Evolutionary conservation across 2,329 filamentous ascomycete species (phyloP), one percentile per base, ranked within the genome.

Genomic region (Claviceps citrina): DNA sequence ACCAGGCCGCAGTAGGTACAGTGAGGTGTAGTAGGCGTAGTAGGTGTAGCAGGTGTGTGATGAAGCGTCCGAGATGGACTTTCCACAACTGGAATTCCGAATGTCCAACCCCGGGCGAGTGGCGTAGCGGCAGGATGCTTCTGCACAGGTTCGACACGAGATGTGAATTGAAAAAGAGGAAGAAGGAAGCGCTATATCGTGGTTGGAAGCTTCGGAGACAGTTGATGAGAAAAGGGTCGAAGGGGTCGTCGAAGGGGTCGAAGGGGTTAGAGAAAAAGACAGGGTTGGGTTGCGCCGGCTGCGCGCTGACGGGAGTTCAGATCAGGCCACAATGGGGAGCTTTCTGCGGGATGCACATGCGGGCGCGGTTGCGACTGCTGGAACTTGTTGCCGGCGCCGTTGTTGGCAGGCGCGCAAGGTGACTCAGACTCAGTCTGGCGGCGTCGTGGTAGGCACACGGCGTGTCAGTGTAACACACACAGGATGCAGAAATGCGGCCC

Each of bases 401-500:
- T 19, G 37, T 26, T 32, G 30, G 37, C 37, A 22, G 26, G 30
- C 16, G 22, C 28, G 37, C 28, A 39, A 10, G 16, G 38, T 39
- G 24, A 39, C 24, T 39, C 31, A 34, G 31, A 2, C 38, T 34
- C n/a, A n/a, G n/a, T n/a, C n/a, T n/a, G n/a, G n/a, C n/a, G 30
- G 38, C 25, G 38, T 8, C 38, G 20, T 22, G 31, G 38, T 28
- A 22, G 38, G 38, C 32, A 31, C 38, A 18, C 32, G 38, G 32
- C 19, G 25, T 36, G 38, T 40, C n/a, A 8, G 16, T 24, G 20
- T 31, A 30, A 16, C 36, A 16, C 12, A 10, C 19, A 15, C n/a
- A n/a, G n/a, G n/a, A n/a, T n/a, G n/a, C n/a, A 15, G 25, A 20
- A 31, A 24, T 19, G 5, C 12, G 27, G 20, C 36, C 27, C 13